These are phyloP conservation scores for Candolleomyces aberdarensis DNA, from an alignment of 768 basidiomycete genomes.

Conservation along the genomic window DNA sequence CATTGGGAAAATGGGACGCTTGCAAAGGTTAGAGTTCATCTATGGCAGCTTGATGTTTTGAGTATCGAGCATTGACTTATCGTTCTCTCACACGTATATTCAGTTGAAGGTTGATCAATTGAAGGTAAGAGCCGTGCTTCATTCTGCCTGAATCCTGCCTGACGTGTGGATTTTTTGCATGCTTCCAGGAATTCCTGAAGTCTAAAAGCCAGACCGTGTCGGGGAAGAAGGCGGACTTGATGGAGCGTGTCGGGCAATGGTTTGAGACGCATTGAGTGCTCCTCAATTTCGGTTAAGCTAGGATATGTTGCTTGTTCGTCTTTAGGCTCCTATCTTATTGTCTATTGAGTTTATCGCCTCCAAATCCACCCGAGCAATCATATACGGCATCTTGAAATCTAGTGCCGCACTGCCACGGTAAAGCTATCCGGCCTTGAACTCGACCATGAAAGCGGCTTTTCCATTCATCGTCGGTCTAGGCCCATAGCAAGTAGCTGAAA, in stretches of 20 bases:
- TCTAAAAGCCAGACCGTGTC: constrained; percentile 56
- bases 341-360: background rate
- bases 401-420: too few relatives aligned
- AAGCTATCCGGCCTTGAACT: too few relatives aligned
- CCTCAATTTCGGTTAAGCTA: background rate
- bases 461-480: too few relatives aligned
- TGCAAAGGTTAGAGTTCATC: constrained; percentile 52
- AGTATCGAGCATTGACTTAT: constrained; percentile 8
- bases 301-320: background rate
- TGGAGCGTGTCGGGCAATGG: constrained; percentile 66
- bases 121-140: constrained; percentile 45
- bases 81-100: constrained; percentile 1
- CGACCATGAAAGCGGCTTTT: too few relatives aligned
- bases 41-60: constrained; percentile 6
- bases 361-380: background rate
- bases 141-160: background rate
- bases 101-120: constrained; percentile 78
- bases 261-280: constrained; percentile 37
- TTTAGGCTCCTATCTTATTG: background rate
- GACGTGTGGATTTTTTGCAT: background rate
- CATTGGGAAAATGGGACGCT: constrained; percentile 58
- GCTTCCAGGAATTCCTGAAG: constrained; percentile 65
- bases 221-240: constrained; percentile 72
- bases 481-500: too few relatives aligned
- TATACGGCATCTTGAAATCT: background rate